These are phyloP conservation scores for Acorus calamus DNA, from an alignment of 106 monocot genomes.

Conservation along the genomic window DNA sequence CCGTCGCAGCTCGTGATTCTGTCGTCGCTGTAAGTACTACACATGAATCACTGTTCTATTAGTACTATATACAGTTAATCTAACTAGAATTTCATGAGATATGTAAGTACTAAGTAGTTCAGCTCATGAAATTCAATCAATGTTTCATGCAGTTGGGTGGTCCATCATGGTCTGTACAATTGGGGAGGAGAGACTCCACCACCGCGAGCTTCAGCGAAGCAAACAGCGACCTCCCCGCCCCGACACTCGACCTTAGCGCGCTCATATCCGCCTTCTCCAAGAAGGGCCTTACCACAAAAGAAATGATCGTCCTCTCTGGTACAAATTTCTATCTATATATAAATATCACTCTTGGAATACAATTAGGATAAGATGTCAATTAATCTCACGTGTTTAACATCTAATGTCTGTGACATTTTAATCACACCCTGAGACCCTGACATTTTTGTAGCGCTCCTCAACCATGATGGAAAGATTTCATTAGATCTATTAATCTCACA, in stretches of 20 bases:
- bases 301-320: constrained; percentile 60
- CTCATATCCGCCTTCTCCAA: constrained; percentile 41
- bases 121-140: too few species aligned
- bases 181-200: constrained; percentile 67
- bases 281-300: constrained; percentile 29
- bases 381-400: too few species aligned
- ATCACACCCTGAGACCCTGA: too few species aligned
- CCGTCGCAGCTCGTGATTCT: constrained; percentile 50
- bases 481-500: too few species aligned
- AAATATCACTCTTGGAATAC: too few species aligned
- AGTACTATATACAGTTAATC: too few species aligned
- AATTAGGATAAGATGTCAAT: too few species aligned
- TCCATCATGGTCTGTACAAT: constrained; percentile 48
- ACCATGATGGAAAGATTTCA: too few species aligned
- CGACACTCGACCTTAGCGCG: constrained; percentile 17
- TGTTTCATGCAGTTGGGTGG: constrained; percentile 44
- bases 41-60: not conserved
- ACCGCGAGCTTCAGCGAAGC: constrained; percentile 50
- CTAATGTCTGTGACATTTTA: too few species aligned
- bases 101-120: not conserved
- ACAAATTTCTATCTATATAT: not conserved
- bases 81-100: not conserved
- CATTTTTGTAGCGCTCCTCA: too few species aligned
- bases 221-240: constrained; percentile 55
- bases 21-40: constrained; percentile 32